Conservation (phyloP, 2,329 filamentous ascomycete species). For the Fusarium sp. region DNA sequence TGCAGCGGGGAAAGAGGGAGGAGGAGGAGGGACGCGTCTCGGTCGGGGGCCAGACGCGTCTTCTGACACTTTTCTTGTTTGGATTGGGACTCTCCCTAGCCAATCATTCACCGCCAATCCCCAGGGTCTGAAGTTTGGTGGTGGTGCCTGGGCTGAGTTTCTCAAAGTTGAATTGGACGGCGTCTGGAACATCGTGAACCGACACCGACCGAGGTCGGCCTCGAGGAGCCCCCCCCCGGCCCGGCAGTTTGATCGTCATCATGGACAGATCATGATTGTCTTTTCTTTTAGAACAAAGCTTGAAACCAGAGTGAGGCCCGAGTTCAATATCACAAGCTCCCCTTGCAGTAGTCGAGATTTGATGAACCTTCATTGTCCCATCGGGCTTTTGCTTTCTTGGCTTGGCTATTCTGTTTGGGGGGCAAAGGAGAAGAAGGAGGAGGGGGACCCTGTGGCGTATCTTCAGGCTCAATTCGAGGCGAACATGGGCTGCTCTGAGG, state of each 20-base stretch:
- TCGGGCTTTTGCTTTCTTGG: slow-evolving; percentile 2
- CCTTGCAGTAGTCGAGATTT: background rate
- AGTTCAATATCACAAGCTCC: background rate
- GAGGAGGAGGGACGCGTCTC: slow-evolving; percentile 24
- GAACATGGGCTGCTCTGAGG: background rate
- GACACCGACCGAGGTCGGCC: background rate
- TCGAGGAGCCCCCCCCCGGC: background rate
- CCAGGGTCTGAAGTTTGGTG: slow-evolving; percentile 16
- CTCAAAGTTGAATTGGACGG: background rate
- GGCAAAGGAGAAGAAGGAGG: background rate
- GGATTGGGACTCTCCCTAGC: slow-evolving; percentile 28
- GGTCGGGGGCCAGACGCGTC: slow-evolving; percentile 24
- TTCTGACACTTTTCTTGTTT: slow-evolving; percentile 34
- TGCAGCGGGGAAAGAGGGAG: slow-evolving; percentile 1
- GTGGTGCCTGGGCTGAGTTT: slow-evolving; percentile 19
- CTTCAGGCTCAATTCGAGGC: background rate
- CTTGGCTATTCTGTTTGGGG: background rate
- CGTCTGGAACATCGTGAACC: slow-evolving; percentile 7
- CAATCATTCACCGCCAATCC: slow-evolving; percentile 38
- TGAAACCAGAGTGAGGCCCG: background rate
- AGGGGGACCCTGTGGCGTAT: slow-evolving; percentile 1
- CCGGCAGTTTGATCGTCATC: slow-evolving; percentile 20
- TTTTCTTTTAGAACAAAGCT: slow-evolving; percentile 17
- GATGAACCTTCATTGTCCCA: background rate
- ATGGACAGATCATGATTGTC: slow-evolving; percentile 28